Percentiles rank a stretch among this genome's conserved stretches.
Evolutionary conservation across 129 eudicot genomes (phyloP).

Genomic region (Centella asiatica): DNA sequence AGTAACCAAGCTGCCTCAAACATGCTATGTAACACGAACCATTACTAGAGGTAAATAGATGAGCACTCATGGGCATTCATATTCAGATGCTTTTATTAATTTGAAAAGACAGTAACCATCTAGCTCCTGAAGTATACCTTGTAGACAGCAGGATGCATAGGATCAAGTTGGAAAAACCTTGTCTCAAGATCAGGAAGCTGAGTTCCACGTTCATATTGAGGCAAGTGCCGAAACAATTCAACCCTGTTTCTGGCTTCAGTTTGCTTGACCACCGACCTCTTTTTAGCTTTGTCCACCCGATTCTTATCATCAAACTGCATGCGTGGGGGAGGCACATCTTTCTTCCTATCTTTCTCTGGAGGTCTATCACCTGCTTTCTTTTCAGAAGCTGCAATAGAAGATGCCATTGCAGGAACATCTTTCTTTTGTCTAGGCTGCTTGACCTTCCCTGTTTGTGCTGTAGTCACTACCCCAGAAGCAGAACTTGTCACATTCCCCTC

Average conservation of each 20-base stretch:
- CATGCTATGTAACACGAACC: too few relatives aligned
- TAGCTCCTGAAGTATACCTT: constrained; percentile 50
- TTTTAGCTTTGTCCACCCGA: constrained; percentile 90
- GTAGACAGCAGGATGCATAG: constrained; percentile 85
- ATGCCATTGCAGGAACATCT: constrained; percentile 33
- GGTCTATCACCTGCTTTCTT: constrained; percentile 59
- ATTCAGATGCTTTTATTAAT: too few relatives aligned
- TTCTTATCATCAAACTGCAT: constrained; percentile 91
- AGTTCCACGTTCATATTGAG: constrained; percentile 82
- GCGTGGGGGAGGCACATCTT: constrained; percentile 77
- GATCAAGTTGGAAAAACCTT: constrained; percentile 64
- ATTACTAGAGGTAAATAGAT: too few relatives aligned
- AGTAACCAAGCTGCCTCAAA: background rate
- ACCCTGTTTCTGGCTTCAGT: constrained; percentile 79
- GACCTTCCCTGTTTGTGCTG: constrained; percentile 23
- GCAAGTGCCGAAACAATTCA: constrained; percentile 79
- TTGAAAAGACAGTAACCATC: background rate
- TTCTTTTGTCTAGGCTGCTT: constrained; percentile 47
- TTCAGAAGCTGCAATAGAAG: constrained; percentile 40
- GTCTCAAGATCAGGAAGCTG: constrained; percentile 69
- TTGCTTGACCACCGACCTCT: constrained; percentile 66
- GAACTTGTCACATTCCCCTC: constrained; percentile 29
- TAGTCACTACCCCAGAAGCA: constrained; percentile 21
- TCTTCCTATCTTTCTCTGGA: constrained; percentile 74
- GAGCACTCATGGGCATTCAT: too few relatives aligned